Percentiles rank a stretch among this genome's conserved stretches.
Evolutionary conservation across 139 green algal species (phyloP).

Genomic region (Parachlorella kessleri): DNA sequence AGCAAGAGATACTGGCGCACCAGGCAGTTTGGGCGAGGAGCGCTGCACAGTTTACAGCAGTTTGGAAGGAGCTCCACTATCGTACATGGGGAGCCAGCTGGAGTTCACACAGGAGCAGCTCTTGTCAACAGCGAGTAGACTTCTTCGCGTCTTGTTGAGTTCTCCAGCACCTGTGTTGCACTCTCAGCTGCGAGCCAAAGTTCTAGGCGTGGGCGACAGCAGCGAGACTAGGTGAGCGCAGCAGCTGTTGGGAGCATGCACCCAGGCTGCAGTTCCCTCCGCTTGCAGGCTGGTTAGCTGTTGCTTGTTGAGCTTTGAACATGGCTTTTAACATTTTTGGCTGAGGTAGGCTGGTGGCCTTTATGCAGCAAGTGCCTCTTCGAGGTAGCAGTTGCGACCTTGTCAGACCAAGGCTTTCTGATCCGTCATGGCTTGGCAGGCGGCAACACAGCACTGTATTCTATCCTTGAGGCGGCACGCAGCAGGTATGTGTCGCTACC

Average conservation of each 20-base stretch:
- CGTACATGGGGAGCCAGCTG: no score
- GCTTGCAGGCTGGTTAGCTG: no score
- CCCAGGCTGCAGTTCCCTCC: no score
- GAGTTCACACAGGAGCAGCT: background rate
- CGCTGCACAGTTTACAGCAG: no score
- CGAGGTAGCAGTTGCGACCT: background rate
- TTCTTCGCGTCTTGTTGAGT: background rate
- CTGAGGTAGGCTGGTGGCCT: background rate
- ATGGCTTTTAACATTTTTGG: background rate
- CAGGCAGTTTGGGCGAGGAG: no score
- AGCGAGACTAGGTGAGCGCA: background rate
- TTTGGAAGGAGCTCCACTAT: no score
- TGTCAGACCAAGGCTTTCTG: background rate
- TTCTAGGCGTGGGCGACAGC: background rate
- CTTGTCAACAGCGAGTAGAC: background rate
- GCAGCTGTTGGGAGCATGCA: background rate
- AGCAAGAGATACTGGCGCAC: no score
- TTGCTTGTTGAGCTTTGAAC: no score
- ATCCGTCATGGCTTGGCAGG: background rate
- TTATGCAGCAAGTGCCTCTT: background rate
- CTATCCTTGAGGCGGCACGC: background rate
- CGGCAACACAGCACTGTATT: background rate
- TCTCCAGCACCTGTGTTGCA: background rate
- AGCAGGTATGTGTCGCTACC: no score
- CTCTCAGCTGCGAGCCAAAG: background rate